Evolutionary conservation across 768 basidiomycete species (phyloP).

Genomic region (Trametopsis cervina): DNA sequence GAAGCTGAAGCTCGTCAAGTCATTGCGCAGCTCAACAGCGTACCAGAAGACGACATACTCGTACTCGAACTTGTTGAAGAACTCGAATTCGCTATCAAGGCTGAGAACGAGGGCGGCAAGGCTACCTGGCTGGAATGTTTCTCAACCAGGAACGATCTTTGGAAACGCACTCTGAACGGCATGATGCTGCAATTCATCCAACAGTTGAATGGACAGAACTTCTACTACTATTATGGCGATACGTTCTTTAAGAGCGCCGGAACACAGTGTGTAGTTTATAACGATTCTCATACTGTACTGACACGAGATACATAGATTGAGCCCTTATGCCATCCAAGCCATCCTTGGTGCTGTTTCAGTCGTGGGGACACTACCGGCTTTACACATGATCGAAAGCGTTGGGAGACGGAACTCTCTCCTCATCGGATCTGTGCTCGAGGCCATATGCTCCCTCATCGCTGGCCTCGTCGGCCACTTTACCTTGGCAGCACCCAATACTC

Average conservation of each 20-base stretch:
- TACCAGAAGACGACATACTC: conserved; percentile 49
- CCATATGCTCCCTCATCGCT: conserved; percentile 56
- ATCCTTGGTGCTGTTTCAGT: conserved; percentile 74
- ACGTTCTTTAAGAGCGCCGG: conserved; percentile 76
- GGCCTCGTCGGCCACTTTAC: conserved; percentile 67
- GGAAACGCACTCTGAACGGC: conserved; percentile 72
- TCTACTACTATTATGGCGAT: conserved; percentile 77
- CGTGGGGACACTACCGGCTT: conserved; percentile 61
- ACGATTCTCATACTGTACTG: not conserved
- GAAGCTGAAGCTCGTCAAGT: conserved; percentile 50
- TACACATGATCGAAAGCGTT: conserved; percentile 65
- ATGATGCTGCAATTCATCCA: conserved; percentile 82
- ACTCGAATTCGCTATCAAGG: conserved; percentile 54
- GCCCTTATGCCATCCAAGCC: conserved; percentile 67
- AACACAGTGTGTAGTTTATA: conserved; percentile 49
- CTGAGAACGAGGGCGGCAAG: conserved; percentile 76
- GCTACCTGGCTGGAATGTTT: conserved; percentile 78
- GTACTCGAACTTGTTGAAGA: conserved; percentile 59
- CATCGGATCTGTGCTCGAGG: conserved; percentile 54
- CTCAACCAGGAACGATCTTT: conserved; percentile 56
- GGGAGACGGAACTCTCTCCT: conserved; percentile 70
- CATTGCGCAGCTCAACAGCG: conserved; percentile 59
- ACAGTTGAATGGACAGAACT: conserved; percentile 76
- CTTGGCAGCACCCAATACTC: conserved; percentile 47
- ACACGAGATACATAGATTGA: conserved; percentile 33